Conservation (phyloP, 805 yeast species). For the Metschnikowia continentalis region DNA sequence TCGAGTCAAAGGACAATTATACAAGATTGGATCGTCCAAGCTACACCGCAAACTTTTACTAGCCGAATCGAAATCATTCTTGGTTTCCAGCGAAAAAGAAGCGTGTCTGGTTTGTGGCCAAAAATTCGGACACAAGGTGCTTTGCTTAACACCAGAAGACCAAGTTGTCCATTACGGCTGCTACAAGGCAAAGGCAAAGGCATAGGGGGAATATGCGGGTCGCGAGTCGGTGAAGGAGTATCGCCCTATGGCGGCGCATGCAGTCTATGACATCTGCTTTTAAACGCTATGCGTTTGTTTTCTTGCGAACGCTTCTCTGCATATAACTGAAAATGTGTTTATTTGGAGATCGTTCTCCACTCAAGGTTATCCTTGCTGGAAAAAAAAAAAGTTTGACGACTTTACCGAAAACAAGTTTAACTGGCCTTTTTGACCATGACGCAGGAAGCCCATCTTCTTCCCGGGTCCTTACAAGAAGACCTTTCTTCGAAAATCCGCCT, state of each 20-base stretch:
- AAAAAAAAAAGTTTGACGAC: neutral
- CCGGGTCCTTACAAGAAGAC: neutral
- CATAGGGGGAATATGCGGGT: neutral
- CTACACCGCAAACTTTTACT: constrained; percentile 41
- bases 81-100: constrained; percentile 36
- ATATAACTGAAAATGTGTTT: constrained; percentile 3
- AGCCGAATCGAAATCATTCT: constrained; percentile 32
- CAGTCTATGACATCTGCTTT: constrained; percentile 1
- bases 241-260: neutral
- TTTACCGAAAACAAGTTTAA: neutral
- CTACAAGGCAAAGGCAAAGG: constrained; percentile 14
- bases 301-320: constrained; percentile 6
- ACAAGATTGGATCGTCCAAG: constrained; percentile 51
- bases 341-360: constrained; percentile 3
- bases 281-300: constrained; percentile 3
- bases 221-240: neutral
- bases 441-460: neutral
- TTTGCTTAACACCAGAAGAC: constrained; percentile 44
- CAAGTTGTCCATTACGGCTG: constrained; percentile 59
- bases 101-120: constrained; percentile 61
- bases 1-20: constrained; percentile 44
- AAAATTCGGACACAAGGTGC: constrained; percentile 49
- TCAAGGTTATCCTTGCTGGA: constrained; percentile 1
- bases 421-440: neutral
- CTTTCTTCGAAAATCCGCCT: constrained; percentile 14